These are phyloP conservation scores for Thelonectria discophora DNA, from an alignment of 2,329 filamentous ascomycete genomes.

Conservation along the genomic window DNA sequence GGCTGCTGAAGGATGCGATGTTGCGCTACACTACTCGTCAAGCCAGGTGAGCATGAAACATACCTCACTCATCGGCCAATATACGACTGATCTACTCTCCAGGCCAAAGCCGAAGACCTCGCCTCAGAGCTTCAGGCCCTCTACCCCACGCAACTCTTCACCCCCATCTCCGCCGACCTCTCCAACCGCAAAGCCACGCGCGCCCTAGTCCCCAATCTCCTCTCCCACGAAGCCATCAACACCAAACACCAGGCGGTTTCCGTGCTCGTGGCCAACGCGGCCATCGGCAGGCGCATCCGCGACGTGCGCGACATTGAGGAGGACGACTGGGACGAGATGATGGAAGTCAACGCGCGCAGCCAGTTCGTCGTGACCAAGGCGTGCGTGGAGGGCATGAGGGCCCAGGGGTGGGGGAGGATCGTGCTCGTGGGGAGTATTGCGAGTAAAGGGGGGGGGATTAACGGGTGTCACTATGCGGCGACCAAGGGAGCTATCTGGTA, in stretches of 20 bases:
- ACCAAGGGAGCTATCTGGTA: slow-evolving; percentile 45
- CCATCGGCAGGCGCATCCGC: slow-evolving; percentile 46
- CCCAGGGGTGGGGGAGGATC: slow-evolving; percentile 45
- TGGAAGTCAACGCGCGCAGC: slow-evolving; percentile 47
- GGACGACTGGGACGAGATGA: slow-evolving; percentile 49
- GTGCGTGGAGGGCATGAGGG: slow-evolving; percentile 44
- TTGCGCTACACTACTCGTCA: slow-evolving; percentile 47
- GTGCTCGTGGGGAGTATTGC: slow-evolving; percentile 48
- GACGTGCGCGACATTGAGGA: slow-evolving; percentile 46
- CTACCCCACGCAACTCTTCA: slow-evolving; percentile 43
- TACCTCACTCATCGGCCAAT: too few species aligned
- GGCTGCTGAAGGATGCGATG: slow-evolving; percentile 48
- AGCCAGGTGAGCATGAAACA: too few species aligned
- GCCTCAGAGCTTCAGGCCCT: slow-evolving; percentile 37
- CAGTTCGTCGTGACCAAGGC: slow-evolving; percentile 48
- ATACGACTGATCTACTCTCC: slow-evolving; percentile 10
- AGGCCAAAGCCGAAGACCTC: slow-evolving; percentile 45
- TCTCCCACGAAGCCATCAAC: slow-evolving; percentile 19
- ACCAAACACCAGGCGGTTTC: slow-evolving; percentile 20
- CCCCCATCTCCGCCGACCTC: slow-evolving; percentile 42
- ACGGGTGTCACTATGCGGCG: slow-evolving; percentile 49
- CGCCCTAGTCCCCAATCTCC: slow-evolving; percentile 9
- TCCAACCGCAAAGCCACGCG: slow-evolving; percentile 34
- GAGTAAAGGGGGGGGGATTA: slow-evolving; percentile 45
- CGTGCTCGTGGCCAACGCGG: slow-evolving; percentile 22